phyloP scores from a whole-genome alignment of 306 rosid species.

The Rubus parviflorus region DNA sequence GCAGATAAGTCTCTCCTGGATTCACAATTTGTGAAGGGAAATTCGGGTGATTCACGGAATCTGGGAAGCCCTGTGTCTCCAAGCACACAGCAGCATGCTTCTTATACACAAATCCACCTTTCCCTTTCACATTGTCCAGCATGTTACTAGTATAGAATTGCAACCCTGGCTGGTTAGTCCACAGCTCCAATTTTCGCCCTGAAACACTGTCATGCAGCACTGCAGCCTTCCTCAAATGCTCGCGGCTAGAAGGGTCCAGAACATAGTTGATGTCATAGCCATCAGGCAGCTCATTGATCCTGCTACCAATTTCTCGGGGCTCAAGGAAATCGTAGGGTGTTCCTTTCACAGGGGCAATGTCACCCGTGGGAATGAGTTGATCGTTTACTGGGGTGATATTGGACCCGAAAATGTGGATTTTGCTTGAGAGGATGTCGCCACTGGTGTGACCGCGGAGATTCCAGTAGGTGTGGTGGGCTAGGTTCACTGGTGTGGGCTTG shows the following conservation, averaged over 20 bases:
- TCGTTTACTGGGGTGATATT: constrained; percentile 52
- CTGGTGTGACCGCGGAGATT: constrained; percentile 63
- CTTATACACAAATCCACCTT: constrained; percentile 39
- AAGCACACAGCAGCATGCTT: constrained; percentile 43
- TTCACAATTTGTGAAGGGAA: constrained; percentile 60
- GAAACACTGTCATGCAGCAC: constrained; percentile 39
- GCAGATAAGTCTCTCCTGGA: constrained; percentile 57
- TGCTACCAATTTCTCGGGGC: constrained; percentile 41
- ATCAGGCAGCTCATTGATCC: constrained; percentile 36
- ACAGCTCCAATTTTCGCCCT: constrained; percentile 67
- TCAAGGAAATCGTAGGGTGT: constrained; percentile 61
- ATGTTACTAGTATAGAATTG: constrained; percentile 53
- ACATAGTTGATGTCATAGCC: constrained; percentile 71
- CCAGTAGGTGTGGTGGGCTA: constrained; percentile 76
- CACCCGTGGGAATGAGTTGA: constrained; percentile 60
- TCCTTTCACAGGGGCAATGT: constrained; percentile 27
- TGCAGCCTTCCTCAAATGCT: constrained; percentile 40
- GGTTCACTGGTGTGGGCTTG: constrained; percentile 65
- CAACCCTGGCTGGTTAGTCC: constrained; percentile 58
- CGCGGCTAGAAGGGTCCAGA: constrained; percentile 21
- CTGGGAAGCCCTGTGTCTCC: constrained; percentile 71
- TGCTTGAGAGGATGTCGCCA: constrained; percentile 59
- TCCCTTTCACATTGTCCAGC: constrained; percentile 46
- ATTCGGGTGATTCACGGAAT: constrained; percentile 46
- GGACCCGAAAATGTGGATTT: constrained; percentile 49